Base-by-base conservation (phyloP, 2,329 filamentous ascomycete genomes). In the Chrysoporthe cubensis region DNA sequence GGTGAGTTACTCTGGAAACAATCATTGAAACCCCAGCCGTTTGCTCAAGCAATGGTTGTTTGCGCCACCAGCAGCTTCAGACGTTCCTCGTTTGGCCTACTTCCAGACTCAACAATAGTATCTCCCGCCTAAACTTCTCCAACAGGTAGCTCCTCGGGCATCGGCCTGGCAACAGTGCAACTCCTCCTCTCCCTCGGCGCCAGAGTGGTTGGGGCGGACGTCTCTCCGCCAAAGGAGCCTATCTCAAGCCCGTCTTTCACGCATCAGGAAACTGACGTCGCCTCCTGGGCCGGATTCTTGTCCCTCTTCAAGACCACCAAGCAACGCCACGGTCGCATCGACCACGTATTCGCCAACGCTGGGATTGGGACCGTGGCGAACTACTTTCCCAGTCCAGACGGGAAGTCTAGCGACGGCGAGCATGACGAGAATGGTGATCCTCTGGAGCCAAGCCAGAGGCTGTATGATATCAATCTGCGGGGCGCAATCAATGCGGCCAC, bases 401-500 rank as follows among this genome's bases (percentile, higher is more conserved):
- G 34, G 32, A 16, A 59, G 16, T 14, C 43, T 2, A 9, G n/a
- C 26, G 26, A 32, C 18, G 26, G 4, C 13, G 26, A 43, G 14
- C 16, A 26, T 11, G 26, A 37, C 26, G 60, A 61, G 11, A 37
- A 37, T 4, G 52, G 52, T 4, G 52, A 56, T 11, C 58, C 40
- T 8, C 18, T 21, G 18, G 58, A 60, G 21, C 58, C 58, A 7
- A 18, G 16, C 42, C 37, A 21, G 40, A 60, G 18, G 18, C 40
- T 78, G 57, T 50, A 50, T 26, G 74, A 77, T 62, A 71, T 78
- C 64, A 75, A 80, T 68, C 70, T 80, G 18, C 80, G 79, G 48
- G 75, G 77, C 0, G 77, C 79, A 5, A 71, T 80, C 8, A 77
- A 76, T 32, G 79, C 79, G 16, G 75, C 74, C 7, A 79, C 81